Conservation (phyloP, 2,329 filamentous ascomycete species). For the Sporothrix luriei region DNA sequence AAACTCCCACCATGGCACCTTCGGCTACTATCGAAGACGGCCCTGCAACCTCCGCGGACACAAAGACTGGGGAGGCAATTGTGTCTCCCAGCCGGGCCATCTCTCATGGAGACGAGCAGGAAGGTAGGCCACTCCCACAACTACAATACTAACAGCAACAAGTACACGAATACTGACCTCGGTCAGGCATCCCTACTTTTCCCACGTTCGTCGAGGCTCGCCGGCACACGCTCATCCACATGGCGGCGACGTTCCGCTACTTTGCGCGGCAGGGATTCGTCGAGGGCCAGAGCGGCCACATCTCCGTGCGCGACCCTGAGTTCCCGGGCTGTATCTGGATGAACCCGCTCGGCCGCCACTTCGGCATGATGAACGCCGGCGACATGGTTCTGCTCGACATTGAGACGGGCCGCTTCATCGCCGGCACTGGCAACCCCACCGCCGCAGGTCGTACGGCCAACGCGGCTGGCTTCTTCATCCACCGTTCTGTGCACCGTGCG, state of each 20-base stretch:
- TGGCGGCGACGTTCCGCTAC: conserved; percentile 68
- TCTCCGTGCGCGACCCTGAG: conserved; percentile 68
- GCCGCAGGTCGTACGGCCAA: conserved; percentile 54
- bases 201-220: conserved; percentile 52
- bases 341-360: conserved; percentile 68
- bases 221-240: conserved; percentile 65
- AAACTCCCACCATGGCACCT: conserved; percentile 37
- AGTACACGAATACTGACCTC: background rate
- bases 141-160: background rate
- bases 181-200: conserved; percentile 49
- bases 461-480: conserved; percentile 69
- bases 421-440: conserved; percentile 57
- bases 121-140: conserved; percentile 32
- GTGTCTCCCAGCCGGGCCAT: conserved; percentile 40
- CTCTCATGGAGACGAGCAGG: conserved; percentile 40
- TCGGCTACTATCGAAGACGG: conserved; percentile 33
- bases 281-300: conserved; percentile 67
- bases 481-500: conserved; percentile 68
- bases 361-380: conserved; percentile 64
- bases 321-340: conserved; percentile 63
- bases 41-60: conserved; percentile 21
- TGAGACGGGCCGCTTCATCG: conserved; percentile 60
- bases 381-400: conserved; percentile 69
- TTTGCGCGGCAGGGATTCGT: conserved; percentile 66
- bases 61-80: conserved; percentile 30